Evolutionary conservation across 2,329 filamentous ascomycete genomes (phyloP), one percentile per base, ranked within the genome.

Genomic region (Trichophyton equinum): DNA sequence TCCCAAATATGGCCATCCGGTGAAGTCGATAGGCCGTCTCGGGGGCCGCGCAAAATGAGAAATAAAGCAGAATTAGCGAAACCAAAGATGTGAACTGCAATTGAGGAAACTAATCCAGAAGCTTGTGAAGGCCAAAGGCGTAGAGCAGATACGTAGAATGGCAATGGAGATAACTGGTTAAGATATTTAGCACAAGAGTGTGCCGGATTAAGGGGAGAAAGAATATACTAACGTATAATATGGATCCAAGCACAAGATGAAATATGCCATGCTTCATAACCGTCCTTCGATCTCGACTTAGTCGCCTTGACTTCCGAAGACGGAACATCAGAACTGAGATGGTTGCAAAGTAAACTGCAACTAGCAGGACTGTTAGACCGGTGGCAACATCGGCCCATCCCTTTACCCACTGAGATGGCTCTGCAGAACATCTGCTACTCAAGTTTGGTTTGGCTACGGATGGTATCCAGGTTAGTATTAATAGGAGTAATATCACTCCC

Each of bases 211-310:
- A 33, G 59, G 9, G 15, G 20, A 22, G 42, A 25, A 38, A 6
- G 27, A 42, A 13, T 42, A 30, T 18, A 63, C 68, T 65, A 61
- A 70, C 68, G 53, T 68, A 65, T 58, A 69, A 51, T 1, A 63
- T 40, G 2, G 61, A 57, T 11, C 62, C 65, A 60, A 64, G 62
- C 8, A 63, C 61, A 18, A 69, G 60, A 61, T 70, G 68, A 49
- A 69, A 70, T 4, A 69, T 62, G 36, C 65, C 62, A 55, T 68
- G 63, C 18, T 64, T 67, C 6, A 65, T 62, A 20, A 66, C 65
- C 46, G 68, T 64, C 51, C 66, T 64, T 57, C 69, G 66, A 27
- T 64, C 62, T 38, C 49, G 58, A 49, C 66, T 62, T 27, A 69
- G 33, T 15, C 63, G 63, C 6, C 49, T 59, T 8, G 65, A 64